A percentile compares a stretch with the other conserved stretches of the same genome.
phyloP scores from a whole-genome alignment of 2,329 filamentous ascomycete genomes.

The Eutypella sp. region DNA sequence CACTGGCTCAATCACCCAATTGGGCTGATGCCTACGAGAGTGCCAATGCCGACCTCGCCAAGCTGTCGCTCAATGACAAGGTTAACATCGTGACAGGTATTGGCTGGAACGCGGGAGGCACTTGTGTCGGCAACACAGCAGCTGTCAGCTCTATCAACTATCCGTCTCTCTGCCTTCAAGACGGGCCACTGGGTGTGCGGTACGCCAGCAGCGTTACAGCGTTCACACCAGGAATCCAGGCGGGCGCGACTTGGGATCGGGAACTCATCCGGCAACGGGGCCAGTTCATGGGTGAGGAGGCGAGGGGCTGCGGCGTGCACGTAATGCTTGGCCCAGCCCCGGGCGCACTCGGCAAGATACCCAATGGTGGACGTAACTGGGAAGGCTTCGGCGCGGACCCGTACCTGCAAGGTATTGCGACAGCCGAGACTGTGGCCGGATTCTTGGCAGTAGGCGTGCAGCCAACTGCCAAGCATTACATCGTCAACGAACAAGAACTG shows the following conservation, averaged over 20 bases:
- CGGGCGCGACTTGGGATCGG: conserved; percentile 75
- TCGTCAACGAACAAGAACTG: conserved; percentile 66
- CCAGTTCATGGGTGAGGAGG: conserved; percentile 63
- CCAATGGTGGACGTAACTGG: conserved; percentile 74
- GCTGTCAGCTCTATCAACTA: conserved; percentile 56
- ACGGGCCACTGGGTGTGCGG: conserved; percentile 72
- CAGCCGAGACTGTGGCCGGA: conserved; percentile 56
- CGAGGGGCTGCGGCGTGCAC: conserved; percentile 65
- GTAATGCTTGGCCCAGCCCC: conserved; percentile 71
- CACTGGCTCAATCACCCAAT: conserved; percentile 6
- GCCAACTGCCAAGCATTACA: conserved; percentile 54
- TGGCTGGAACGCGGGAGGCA: conserved; percentile 65
- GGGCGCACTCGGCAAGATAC: conserved; percentile 69
- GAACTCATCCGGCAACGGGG: conserved; percentile 68
- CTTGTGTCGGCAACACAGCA: conserved; percentile 61
- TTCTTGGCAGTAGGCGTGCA: conserved; percentile 48
- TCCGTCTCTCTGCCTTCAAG: conserved; percentile 71
- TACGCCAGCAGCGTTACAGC: conserved; percentile 67
- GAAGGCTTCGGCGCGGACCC: conserved; percentile 78
- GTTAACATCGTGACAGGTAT: conserved; percentile 73
- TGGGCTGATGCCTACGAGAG: conserved; percentile 70
- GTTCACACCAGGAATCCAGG: conserved; percentile 75
- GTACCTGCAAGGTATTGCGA: conserved; percentile 61
- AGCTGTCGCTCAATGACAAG: conserved; percentile 71
- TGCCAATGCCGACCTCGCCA: conserved; percentile 60